These are phyloP conservation scores for Fusarium metavorans DNA, from an alignment of 2,329 filamentous ascomycete species.

Conservation along the genomic window DNA sequence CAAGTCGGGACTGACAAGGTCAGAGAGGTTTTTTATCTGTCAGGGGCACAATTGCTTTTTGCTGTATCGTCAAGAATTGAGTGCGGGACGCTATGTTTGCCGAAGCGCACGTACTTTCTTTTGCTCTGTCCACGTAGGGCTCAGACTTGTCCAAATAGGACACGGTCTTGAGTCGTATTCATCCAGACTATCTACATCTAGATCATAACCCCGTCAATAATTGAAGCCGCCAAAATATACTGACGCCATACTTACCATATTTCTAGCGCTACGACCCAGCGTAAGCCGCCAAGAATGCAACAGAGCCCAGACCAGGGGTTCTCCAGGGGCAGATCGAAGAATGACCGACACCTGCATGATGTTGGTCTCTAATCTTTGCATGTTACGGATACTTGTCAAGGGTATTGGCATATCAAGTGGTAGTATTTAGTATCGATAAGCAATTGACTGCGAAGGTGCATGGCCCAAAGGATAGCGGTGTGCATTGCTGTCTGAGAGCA, in stretches of 20 bases:
- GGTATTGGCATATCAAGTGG: not conserved
- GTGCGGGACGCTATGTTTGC: not conserved
- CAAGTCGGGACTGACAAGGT: not conserved
- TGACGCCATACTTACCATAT: not conserved
- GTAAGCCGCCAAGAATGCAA: not conserved
- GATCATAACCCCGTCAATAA: constrained; percentile 2
- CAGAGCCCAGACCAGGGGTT: not conserved
- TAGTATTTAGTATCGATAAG: not conserved
- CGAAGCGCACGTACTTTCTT: not conserved
- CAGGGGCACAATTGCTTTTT: not conserved
- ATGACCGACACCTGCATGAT: not conserved
- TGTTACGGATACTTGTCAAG: not conserved
- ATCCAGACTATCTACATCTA: not conserved
- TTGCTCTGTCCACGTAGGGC: not conserved
- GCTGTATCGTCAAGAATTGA: not conserved
- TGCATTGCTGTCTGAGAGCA: not conserved
- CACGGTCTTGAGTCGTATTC: not conserved
- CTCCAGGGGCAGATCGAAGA: not conserved
- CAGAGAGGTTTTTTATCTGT: not conserved
- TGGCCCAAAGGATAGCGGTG: not conserved
- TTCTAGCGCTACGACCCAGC: not conserved
- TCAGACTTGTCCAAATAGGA: not conserved
- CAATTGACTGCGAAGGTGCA: not conserved
- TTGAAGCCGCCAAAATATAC: not conserved
- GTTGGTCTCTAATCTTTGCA: not conserved